These are phyloP conservation scores for Galeopsis tetrahit DNA, from an alignment of 257 asterid genomes.

Conservation along the genomic window DNA sequence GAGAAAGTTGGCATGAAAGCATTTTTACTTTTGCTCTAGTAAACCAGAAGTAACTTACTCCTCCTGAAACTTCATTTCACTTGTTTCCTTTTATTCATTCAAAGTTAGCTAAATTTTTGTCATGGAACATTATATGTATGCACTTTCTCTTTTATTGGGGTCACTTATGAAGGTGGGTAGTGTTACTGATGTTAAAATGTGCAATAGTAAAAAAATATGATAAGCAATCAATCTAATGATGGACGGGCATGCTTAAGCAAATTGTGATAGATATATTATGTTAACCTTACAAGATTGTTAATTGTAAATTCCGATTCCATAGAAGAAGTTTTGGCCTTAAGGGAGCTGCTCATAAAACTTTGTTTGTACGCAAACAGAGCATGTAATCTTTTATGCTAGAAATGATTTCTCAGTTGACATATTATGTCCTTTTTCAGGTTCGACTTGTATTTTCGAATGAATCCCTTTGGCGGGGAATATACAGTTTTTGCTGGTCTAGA, in stretches of 20 bases:
- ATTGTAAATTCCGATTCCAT: neutral
- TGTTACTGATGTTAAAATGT: constrained; percentile 9
- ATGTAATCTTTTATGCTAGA: constrained; percentile 17
- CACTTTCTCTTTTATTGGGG: neutral
- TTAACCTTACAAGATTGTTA: neutral
- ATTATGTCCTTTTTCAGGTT: constrained; percentile 60
- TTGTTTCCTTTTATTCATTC: constrained; percentile 2
- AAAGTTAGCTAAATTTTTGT: neutral
- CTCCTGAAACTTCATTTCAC: neutral
- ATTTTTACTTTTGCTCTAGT: constrained; percentile 4
- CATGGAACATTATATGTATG: neutral
- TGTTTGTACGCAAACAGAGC: neutral
- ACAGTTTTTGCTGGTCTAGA: constrained; percentile 96
- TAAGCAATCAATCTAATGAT: neutral
- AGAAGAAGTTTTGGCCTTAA: constrained; percentile 9
- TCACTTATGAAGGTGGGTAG: constrained; percentile 18
- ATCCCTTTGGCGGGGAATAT: constrained; percentile 98
- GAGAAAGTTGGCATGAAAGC: constrained; percentile 9
- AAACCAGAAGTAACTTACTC: constrained; percentile 1
- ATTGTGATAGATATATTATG: neutral
- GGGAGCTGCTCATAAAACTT: neutral
- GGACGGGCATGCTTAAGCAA: neutral
- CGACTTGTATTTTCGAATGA: constrained; percentile 80
- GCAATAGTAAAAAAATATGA: neutral
- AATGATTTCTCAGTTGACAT: constrained; percentile 27